Conservation (phyloP, 306 rosid genomes). For the Ziziphus jujuba region DNA sequence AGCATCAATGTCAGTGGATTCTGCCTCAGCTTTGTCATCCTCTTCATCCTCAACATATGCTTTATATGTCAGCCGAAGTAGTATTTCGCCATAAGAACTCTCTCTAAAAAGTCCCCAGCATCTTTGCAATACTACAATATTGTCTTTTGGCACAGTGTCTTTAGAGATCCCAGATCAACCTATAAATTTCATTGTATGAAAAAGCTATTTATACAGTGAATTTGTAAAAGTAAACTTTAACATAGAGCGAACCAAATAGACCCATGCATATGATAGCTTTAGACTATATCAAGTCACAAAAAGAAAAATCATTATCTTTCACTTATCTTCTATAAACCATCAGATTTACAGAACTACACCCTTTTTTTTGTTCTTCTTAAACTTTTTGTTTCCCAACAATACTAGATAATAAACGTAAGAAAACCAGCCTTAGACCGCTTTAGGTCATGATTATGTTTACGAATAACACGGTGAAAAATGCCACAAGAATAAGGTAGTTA, state of each 20-base stretch:
- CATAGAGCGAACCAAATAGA: constrained; percentile 2
- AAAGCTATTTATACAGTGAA: constrained; percentile 6
- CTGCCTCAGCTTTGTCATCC: too few relatives aligned
- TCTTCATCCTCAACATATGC: too few relatives aligned
- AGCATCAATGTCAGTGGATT: too few relatives aligned
- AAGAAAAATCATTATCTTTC: too few relatives aligned
- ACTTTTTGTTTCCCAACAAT: neutral
- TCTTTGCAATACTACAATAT: constrained; percentile 71
- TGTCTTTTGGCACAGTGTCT: constrained; percentile 98
- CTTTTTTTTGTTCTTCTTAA: too few relatives aligned
- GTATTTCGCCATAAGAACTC: constrained; percentile 87
- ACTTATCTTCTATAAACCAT: too few relatives aligned
- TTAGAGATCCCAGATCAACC: constrained; percentile 92
- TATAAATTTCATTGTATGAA: constrained; percentile 27
- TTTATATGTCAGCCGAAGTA: constrained; percentile 88
- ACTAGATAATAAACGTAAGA: neutral
- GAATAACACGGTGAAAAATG: too few relatives aligned
- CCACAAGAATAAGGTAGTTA: constrained; percentile 19
- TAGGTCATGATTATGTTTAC: neutral
- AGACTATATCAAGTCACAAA: too few relatives aligned
- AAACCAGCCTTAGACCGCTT: neutral
- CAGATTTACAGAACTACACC: too few relatives aligned
- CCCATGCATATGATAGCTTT: too few relatives aligned
- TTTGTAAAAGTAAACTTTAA: constrained; percentile 1
- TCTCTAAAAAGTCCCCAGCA: constrained; percentile 76